Conservation (phyloP, 208 protist species). For the Wallacemonas collosoma region DNA sequence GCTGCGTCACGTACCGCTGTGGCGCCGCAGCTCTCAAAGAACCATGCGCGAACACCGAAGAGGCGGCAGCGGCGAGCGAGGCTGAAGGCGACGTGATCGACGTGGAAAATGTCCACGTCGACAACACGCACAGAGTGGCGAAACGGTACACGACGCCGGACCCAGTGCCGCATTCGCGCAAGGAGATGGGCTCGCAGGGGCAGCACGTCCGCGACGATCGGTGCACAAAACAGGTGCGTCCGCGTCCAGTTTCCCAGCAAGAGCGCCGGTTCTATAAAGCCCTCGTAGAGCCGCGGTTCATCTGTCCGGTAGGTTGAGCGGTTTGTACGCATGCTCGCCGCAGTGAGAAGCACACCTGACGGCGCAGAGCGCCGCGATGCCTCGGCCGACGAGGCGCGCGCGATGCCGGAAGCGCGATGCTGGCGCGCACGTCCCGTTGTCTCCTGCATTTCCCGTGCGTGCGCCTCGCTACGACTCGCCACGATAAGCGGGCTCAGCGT, state of each 20-base stretch:
- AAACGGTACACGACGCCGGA: not conserved
- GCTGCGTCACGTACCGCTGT: not conserved
- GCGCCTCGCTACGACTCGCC: not conserved
- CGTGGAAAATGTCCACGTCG: slow-evolving; percentile 61
- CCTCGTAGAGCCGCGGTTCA: slow-evolving; percentile 23
- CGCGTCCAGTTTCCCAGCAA: slow-evolving; percentile 57
- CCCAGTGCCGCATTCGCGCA: slow-evolving; percentile 17
- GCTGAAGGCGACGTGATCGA: slow-evolving; percentile 45
- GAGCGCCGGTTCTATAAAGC: slow-evolving; percentile 49
- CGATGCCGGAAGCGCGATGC: not conserved
- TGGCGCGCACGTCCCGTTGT: slow-evolving; percentile 7
- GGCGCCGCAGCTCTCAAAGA: not conserved
- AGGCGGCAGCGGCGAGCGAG: slow-evolving; percentile 32
- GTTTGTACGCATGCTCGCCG: too few species aligned
- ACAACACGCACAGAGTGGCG: slow-evolving; percentile 14
- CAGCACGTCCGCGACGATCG: slow-evolving; percentile 55
- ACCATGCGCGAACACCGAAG: slow-evolving; percentile 48
- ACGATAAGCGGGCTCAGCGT: not conserved
- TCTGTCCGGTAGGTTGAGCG: too few species aligned
- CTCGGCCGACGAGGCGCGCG: not conserved
- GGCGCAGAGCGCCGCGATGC: not conserved
- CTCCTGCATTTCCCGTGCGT: slow-evolving; percentile 18
- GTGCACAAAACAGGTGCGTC: slow-evolving; percentile 62
- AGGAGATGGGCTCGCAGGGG: slow-evolving; percentile 28
- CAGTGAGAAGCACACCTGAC: too few species aligned